These are phyloP conservation scores for Chlamydomonas sphaeroides DNA, from an alignment of 139 green algal species.

Conservation along the genomic window DNA sequence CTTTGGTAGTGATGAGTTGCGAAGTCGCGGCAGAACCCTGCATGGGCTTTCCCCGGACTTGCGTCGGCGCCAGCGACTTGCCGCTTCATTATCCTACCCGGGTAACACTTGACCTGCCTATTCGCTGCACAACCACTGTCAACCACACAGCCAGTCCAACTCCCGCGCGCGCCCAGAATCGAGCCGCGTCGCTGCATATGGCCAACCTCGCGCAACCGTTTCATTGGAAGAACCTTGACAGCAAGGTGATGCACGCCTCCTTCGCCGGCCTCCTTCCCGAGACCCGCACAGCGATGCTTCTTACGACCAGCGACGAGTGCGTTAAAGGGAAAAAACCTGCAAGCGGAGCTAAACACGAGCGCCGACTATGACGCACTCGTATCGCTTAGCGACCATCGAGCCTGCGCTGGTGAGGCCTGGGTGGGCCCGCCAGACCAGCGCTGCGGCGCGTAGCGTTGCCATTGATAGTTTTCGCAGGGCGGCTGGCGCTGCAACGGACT, in stretches of 20 bases:
- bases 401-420: slow-evolving; percentile 34
- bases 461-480: too few species aligned
- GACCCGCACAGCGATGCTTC: slow-evolving; percentile 12
- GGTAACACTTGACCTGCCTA: too few species aligned
- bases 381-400: slow-evolving; percentile 33
- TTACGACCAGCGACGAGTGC: slow-evolving; percentile 35
- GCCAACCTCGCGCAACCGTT: too few species aligned
- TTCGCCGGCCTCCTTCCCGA: slow-evolving; percentile 15
- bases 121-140: not conserved
- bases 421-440: too few species aligned
- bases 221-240: slow-evolving; percentile 5
- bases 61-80: too few species aligned
- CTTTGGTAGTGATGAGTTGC: too few species aligned
- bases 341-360: slow-evolving; percentile 35
- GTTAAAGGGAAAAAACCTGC: slow-evolving; percentile 42
- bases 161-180: not conserved
- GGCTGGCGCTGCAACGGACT: not conserved
- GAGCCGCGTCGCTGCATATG: too few species aligned
- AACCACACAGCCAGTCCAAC: not conserved
- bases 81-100: too few species aligned
- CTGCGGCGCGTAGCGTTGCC: too few species aligned
- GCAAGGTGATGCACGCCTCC: slow-evolving; percentile 23
- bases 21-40: too few species aligned
- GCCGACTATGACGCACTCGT: slow-evolving; percentile 29
- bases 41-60: too few species aligned